These are phyloP conservation scores for Serendipita indica DNA, from an alignment of 768 basidiomycete species.

Conservation along the genomic window DNA sequence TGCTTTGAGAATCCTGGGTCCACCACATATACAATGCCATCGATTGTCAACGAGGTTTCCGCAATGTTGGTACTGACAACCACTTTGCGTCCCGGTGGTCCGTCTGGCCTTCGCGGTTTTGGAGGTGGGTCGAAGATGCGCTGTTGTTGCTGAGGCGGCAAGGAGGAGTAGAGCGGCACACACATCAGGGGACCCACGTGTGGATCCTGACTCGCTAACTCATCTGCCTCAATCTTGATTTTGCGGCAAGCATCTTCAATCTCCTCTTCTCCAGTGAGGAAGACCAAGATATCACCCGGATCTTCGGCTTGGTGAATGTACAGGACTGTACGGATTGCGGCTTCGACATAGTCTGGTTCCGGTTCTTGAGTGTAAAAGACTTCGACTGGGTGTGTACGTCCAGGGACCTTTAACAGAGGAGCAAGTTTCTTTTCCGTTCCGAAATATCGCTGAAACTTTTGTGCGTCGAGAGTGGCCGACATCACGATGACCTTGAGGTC, in stretches of 20 bases:
- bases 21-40: conserved; percentile 98
- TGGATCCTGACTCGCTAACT: conserved; percentile 54
- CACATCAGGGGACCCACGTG: conserved; percentile 77
- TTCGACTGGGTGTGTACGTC: conserved; percentile 89
- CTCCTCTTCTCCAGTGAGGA: conserved; percentile 97
- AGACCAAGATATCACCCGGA: conserved; percentile 80
- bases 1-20: conserved; percentile 97
- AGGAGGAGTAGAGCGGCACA: conserved; percentile 87
- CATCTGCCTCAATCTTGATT: conserved; percentile 82
- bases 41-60: conserved; percentile 93
- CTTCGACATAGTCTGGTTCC: conserved; percentile 92
- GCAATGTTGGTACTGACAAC: conserved; percentile 96
- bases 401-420: conserved; percentile 81
- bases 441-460: conserved; percentile 96
- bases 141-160: conserved; percentile 90
- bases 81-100: conserved; percentile 82
- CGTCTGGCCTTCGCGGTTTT: conserved; percentile 37
- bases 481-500: conserved; percentile 98
- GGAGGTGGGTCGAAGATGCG: conserved; percentile 91
- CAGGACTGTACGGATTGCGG: conserved; percentile 86
- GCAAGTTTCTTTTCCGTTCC: conserved; percentile 32
- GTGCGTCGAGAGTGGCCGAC: conserved; percentile 93
- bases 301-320: conserved; percentile 97
- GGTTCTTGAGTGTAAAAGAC: conserved; percentile 88
- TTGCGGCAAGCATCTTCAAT: conserved; percentile 93